Evolutionary conservation across 2,329 filamentous ascomycete genomes (phyloP).

Genomic region (Ophiocordyceps robertsii): DNA sequence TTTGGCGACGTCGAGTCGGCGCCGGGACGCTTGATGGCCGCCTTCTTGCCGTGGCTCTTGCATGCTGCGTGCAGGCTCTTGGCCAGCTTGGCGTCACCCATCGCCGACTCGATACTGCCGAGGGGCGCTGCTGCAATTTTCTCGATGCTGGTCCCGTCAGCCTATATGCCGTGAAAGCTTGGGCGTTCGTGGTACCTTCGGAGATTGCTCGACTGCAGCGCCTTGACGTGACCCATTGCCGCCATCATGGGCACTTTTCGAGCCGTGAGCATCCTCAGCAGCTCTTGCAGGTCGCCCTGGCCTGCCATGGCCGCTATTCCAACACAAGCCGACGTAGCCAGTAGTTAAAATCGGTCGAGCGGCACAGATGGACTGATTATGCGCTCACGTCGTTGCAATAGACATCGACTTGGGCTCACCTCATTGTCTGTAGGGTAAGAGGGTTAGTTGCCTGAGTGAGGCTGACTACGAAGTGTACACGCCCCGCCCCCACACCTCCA

Average conservation of each 20-base stretch:
- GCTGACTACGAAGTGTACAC: too few species aligned
- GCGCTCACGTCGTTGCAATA: too few species aligned
- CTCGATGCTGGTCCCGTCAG: slow-evolving; percentile 27
- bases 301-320: slow-evolving; percentile 30
- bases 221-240: slow-evolving; percentile 44
- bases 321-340: not conserved
- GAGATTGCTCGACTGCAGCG: slow-evolving; percentile 39
- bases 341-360: not conserved
- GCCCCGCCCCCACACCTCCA: slow-evolving; percentile 4
- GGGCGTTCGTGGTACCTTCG: slow-evolving; percentile 30
- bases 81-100: slow-evolving; percentile 35
- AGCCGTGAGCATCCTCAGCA: slow-evolving; percentile 44
- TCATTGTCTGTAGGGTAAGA: too few species aligned
- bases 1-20: slow-evolving; percentile 6
- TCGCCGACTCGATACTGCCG: slow-evolving; percentile 27
- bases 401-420: too few species aligned
- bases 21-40: slow-evolving; percentile 16
- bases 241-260: slow-evolving; percentile 46
- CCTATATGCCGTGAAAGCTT: not conserved
- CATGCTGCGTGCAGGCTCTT: slow-evolving; percentile 39
- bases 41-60: slow-evolving; percentile 34
- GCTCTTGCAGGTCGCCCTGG: slow-evolving; percentile 46
- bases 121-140: slow-evolving; percentile 39
- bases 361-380: not conserved
- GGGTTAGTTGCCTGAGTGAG: too few species aligned